Evolutionary conservation across 2,329 filamentous ascomycete species (phyloP).

Genomic region (Seiridium unicorne): DNA sequence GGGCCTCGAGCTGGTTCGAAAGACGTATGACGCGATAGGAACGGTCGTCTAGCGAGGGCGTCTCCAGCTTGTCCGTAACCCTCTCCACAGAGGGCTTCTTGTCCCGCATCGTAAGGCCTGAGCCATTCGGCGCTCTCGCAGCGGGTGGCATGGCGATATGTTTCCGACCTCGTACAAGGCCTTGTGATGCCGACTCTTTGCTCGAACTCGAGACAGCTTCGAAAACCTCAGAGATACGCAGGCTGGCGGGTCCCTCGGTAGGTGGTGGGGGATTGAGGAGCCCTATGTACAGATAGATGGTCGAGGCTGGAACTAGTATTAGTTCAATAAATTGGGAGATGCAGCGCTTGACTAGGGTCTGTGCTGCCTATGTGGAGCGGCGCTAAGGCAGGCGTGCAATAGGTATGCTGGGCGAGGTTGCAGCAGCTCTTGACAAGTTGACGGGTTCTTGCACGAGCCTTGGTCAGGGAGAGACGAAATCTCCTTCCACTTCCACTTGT

Average conservation of each 20-base stretch:
- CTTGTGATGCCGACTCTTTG: background rate
- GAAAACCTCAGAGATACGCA: background rate
- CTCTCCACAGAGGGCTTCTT: constrained; percentile 31
- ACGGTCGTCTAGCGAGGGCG: constrained; percentile 64
- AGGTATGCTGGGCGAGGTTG: background rate
- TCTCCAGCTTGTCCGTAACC: constrained; percentile 28
- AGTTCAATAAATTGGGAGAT: background rate
- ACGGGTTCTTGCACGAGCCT: too few species aligned
- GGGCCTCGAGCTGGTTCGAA: constrained; percentile 81
- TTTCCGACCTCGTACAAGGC: background rate
- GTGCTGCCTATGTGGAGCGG: background rate
- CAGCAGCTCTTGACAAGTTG: background rate
- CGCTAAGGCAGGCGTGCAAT: background rate
- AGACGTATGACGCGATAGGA: constrained; percentile 85
- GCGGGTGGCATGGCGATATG: constrained; percentile 7
- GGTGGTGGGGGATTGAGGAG: background rate
- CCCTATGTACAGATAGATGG: background rate
- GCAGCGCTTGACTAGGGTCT: background rate
- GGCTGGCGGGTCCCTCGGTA: background rate
- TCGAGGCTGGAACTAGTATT: background rate
- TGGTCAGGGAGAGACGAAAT: too few species aligned
- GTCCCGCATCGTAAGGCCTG: constrained; percentile 24
- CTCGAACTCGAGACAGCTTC: background rate
- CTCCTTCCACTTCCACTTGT: too few species aligned
- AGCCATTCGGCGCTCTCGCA: constrained; percentile 18